Evolutionary conservation across 2,329 filamentous ascomycete genomes (phyloP), one percentile per base, ranked within the genome.

Genomic region (Fusarium palustre): DNA sequence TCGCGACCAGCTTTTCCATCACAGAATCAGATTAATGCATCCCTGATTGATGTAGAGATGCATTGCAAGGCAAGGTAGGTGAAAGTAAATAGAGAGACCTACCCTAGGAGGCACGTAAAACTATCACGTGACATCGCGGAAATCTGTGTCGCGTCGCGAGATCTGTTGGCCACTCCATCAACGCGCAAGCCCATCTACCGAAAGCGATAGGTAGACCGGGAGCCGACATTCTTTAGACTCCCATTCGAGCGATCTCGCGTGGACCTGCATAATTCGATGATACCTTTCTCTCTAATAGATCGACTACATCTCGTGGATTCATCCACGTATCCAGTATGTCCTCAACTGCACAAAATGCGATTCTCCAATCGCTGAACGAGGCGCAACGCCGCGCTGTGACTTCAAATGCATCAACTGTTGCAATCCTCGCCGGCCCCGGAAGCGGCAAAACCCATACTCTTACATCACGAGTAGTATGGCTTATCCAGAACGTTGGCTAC

Each of bases 401-500:
- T 22, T 88, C 87, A 7, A 71, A 78, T 33, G 80, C 84, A 4
- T 71, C 81, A 11, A 89, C 87, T 0, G 86, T 92, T 20, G 89
- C 90, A 49, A 91, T 92, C 58, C 80, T 92, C 43, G 90, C 90
- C 39, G 89, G 89, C 0, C 90, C 88, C 5, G 90, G 89, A 20
- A 91, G 88, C 65, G 95, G 96, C 22, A 98, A 99, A 81, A 99
- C 95, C 16, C 97, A 97, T 79, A 98, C 96, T 1, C 85, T 99
- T 55, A 97, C 94, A 0, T 93, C 94, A 45, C 91, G 96, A 66
- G 93, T 97, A 60, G 94, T 94, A 73, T 97, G 95, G 85, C 88
- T 97, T 31, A 87, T 97, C 55, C 87, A 90, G 52, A 85, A 91
- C 73, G 82, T 88, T 72, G 88, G 90, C 42, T 88, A 93, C 72